Base-by-base conservation (phyloP, 1,139 yeast genomes). In the Kluyveromyces sp. region DNA sequence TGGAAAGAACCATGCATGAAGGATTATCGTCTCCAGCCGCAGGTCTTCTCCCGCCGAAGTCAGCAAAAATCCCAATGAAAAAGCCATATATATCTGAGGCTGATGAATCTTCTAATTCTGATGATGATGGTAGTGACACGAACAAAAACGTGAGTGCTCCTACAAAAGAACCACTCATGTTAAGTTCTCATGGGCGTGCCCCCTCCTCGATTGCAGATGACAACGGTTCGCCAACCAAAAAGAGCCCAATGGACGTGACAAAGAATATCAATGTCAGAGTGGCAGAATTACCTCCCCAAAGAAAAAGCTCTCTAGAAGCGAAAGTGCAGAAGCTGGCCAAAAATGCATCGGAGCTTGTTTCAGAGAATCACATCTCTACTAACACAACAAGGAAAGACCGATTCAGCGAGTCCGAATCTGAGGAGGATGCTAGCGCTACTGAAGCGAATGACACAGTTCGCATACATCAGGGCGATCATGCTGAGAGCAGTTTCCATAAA, bases 21-120 rank as follows among this genome's bases (percentile, higher is more conserved):
- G 64, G 66, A 2, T 62, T 64, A 9, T 58, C 65, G 15, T 61
- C 65, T 40, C 66, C 66, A 6, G 51, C 62, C 3, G 55, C 61
- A 2, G 39, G 58, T 9, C 35, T 38, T 13, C 39, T 62, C 28
- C 67, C 67, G 6, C 52, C 60, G 3, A 60, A 53, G 39, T 49
- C 62, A 2, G 52, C 56, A 37, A 57, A 59, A 41, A 61, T 61
- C 28, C 67, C 67, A n/a, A 60, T 60, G 63, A 63, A 63, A 41
- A 57, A 56, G 46, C 63, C 60, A 6, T 56, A 47, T n/a, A 20
- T 33, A n/a, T 44, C 50, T 12, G 40, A 31, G 3, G 20, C n/a
- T 8, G 36, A 42, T 8, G 46, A 40, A 19, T 20, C 34, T 2
- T 38, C 42, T 6, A 19, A 17, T 13, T 43, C 52, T 3, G 53